Percentiles rank a stretch among this genome's conserved stretches.
Evolutionary conservation across 2,329 filamentous ascomycete genomes (phyloP).

Genomic region (Ophiosphaerella narmari): DNA sequence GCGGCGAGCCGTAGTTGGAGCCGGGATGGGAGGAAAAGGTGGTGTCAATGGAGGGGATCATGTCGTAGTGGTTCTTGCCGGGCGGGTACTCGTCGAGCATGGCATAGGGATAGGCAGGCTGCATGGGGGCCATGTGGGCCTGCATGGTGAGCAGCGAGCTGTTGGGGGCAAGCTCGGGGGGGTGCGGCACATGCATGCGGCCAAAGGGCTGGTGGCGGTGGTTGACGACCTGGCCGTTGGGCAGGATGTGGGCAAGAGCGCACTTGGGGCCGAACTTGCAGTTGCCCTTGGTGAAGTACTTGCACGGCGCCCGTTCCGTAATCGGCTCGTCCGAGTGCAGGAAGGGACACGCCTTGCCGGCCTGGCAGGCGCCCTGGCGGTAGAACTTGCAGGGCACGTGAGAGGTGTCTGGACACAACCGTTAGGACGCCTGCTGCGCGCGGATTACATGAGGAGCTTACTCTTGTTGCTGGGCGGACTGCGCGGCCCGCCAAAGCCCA

Average conservation of each 20-base stretch:
- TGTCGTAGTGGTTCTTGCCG: slow-evolving; percentile 51
- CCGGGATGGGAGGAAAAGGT: slow-evolving; percentile 62
- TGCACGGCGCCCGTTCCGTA: slow-evolving; percentile 86
- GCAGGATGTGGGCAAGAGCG: slow-evolving; percentile 92
- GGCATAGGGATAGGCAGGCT: slow-evolving; percentile 49
- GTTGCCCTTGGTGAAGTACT: slow-evolving; percentile 99
- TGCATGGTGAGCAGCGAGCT: slow-evolving; percentile 71
- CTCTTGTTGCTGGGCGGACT: slow-evolving; percentile 58
- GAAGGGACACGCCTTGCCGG: slow-evolving; percentile 93
- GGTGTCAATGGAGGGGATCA: slow-evolving; percentile 62
- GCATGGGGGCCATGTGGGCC: slow-evolving; percentile 46
- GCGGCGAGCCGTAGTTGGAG: slow-evolving; percentile 80
- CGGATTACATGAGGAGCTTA: slow-evolving; percentile 20
- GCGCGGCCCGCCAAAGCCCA: slow-evolving; percentile 48
- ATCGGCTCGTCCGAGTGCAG: slow-evolving; percentile 87
- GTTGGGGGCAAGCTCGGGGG: slow-evolving; percentile 73
- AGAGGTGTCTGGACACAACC: slow-evolving; percentile 71
- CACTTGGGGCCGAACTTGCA: slow-evolving; percentile 99
- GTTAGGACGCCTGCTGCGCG: not conserved
- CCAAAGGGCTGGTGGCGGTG: slow-evolving; percentile 66
- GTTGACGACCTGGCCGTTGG: slow-evolving; percentile 91
- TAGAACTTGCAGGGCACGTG: slow-evolving; percentile 99
- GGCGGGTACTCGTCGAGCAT: slow-evolving; percentile 47
- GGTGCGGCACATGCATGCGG: slow-evolving; percentile 67
- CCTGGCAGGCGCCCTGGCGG: slow-evolving; percentile 92